Evolutionary conservation across 2,329 filamentous ascomycete species (phyloP).

Genomic region (Chaetomium sp.): DNA sequence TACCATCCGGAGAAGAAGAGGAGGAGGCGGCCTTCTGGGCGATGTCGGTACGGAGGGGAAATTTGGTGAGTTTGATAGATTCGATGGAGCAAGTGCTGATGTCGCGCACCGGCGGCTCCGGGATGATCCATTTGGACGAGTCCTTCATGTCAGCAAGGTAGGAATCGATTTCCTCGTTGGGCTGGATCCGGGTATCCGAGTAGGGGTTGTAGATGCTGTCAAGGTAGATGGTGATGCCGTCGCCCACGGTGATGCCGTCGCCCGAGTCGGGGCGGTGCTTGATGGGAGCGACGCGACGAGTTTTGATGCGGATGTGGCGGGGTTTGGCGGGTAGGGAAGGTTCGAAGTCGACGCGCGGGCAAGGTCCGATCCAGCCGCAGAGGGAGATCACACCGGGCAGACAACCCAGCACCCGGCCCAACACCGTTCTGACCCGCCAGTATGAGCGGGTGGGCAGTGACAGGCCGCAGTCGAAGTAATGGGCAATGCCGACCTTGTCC

Average conservation of each 20-base stretch:
- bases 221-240: background rate
- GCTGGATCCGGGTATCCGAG: background rate
- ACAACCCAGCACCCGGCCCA: conserved; percentile 9
- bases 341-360: background rate
- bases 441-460: conserved; percentile 5
- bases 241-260: background rate
- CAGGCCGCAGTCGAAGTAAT: conserved; percentile 8
- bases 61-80: background rate
- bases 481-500: background rate
- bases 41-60: background rate
- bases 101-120: background rate
- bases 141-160: background rate
- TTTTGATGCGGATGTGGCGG: background rate
- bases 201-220: background rate
- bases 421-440: conserved; percentile 5
- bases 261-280: background rate
- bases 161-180: background rate
- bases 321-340: background rate
- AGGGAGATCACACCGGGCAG: conserved; percentile 1
- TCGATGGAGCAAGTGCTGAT: background rate
- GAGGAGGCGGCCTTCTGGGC: background rate
- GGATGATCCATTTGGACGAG: background rate
- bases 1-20: background rate
- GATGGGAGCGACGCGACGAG: background rate
- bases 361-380: conserved; percentile 13